phyloP scores from a whole-genome alignment of 208 protist species.

The Acanthamoeba culbertsoni region DNA sequence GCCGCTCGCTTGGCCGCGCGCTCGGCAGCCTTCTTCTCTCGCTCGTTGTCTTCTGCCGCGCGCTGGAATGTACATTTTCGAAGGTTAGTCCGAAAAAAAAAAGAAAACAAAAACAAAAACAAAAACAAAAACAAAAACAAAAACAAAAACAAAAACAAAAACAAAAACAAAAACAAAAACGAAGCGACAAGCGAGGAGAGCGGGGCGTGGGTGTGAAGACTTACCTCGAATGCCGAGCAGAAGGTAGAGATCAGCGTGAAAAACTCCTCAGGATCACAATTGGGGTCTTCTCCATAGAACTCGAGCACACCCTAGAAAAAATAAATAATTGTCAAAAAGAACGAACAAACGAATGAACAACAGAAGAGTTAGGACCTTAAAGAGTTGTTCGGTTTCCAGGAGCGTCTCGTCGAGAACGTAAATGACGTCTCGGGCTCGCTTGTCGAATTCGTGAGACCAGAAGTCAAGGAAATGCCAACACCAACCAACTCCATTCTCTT shows the following conservation, averaged over 20 bases:
- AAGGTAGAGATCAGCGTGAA: background rate
- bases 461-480: background rate
- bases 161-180: background rate
- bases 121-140: background rate
- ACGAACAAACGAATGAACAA: background rate
- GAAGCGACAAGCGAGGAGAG: too few species aligned
- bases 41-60: background rate
- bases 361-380: background rate
- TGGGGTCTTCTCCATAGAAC: background rate
- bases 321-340: background rate
- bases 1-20: background rate
- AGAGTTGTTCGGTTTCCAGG: background rate
- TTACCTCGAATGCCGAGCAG: background rate
- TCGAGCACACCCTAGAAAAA: background rate
- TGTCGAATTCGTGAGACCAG: background rate
- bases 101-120: background rate
- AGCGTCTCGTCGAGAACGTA: background rate
- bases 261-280: background rate
- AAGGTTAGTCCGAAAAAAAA: background rate
- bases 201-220: too few species aligned
- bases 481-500: background rate
- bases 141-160: background rate
- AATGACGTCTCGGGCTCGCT: background rate
- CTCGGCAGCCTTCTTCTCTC: background rate
- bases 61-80: background rate